Evolutionary conservation across 306 rosid species (phyloP), one percentile per base, ranked within the genome.

Genomic region (Medicago ruthenica): DNA sequence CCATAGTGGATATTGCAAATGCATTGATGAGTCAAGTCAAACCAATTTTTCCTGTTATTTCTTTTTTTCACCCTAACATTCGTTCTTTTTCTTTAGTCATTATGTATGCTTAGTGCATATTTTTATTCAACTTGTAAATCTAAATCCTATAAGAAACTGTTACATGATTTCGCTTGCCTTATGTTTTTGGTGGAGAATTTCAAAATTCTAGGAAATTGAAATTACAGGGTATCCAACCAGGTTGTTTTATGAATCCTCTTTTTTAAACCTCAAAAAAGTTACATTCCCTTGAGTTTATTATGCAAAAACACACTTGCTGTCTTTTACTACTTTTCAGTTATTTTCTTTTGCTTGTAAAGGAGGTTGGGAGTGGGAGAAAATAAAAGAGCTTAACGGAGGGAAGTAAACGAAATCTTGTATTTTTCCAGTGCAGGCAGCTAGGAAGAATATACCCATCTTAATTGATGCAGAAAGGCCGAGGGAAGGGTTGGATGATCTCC

Each of bases 401-500:
- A 81, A 74, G 82, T 82, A 71, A 82, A 75, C 79, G 82, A 85
- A 82, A 71, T 79, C 21, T 79, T 79, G 57, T 54, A 66, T 27
- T 79, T 76, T 85, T 82, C 77, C 88, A 37, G 70, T 79, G 76
- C 97, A 92, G 99, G 98, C 99, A 73, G 79, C 75, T 86, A 84
- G 75, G 77, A 87, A 69, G 79, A 85, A 84, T 78, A 88, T 95
- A 81, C 97, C 97, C 71, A 87, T 95, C 76, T 80, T 95, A 76
- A 63, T 95, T 70, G 99, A 95, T 14, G 93, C 96, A 76, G 99
- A 95, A 89, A 87, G 88, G 68, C 76, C 80, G 15, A 90, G 98
- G 86, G 98, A 95, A 85, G 98, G 98, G 78, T 80, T 92, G 81
- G 92, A 89, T 82, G 92, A 88, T 86, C 97, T 95, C 80, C 85